Base-by-base conservation (phyloP, 305 asterid genomes). In the Fraxinus albicans region DNA sequence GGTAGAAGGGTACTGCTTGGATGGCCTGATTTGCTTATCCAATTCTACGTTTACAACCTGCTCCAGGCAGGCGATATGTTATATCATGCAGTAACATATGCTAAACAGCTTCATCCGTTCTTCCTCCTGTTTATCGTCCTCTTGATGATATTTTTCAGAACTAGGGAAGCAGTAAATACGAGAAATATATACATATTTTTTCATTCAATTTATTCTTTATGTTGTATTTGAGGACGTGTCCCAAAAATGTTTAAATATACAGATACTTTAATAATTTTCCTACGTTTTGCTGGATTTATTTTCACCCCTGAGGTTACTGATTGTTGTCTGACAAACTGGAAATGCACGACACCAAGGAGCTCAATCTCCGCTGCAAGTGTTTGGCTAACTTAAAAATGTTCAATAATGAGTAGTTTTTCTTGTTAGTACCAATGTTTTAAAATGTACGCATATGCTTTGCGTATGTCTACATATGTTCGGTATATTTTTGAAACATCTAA, bases 141-240 rank as follows among this genome's bases (percentile, higher is more conserved):
- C 2, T 38, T 47, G 53, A 81, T 80, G 15, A 69, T 40, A 7
- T 19, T 60, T 81, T 60, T 79, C 12, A 13, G 76, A 40, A 27
- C 60, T 17, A 60, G 81, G 82, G 85, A 86, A 86, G 85, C 19
- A 73, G 82, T 78, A 17, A 36, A 58, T 80, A 83, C 19, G 81
- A 81, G 77, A 79, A 76, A 83, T 7, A 25, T 21, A 23, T 40
- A 23, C 38, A 3, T 47, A 21, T 58, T 78, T 42, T 38, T 79
- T 69, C 34, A 58, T 42, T 89, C 85, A 10, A 82, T 89, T 87
- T 83, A 87, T 89, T 89, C 88, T 84, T 89, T 84, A 78, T 79
- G 85, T 47, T 58, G 83, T 85, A 86, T 67, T 58, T 77, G 42
- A 70, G 73, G 44, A 38, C 29, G 4, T 12, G 23, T 8, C 53